Base-by-base conservation (phyloP, 768 basidiomycete genomes). In the Amanita phalloides region DNA sequence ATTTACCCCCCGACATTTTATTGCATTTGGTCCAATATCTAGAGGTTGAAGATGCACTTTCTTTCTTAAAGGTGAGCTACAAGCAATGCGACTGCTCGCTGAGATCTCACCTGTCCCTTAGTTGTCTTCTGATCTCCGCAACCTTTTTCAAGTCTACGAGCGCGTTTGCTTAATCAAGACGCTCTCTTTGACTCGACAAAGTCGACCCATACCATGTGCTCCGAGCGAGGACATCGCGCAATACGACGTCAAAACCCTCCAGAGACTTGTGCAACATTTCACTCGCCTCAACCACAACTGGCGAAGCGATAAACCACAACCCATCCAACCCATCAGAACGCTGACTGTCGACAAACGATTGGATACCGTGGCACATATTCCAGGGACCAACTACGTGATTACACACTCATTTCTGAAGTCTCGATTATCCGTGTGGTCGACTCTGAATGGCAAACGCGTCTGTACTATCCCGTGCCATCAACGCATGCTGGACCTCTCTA, bases 271-370 rank as follows among this genome's bases (percentile, higher is more conserved):
- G 1, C 54, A 59, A 3, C 65, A 61, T 47, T 59, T 64, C 3
- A 45, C 61, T 9, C 63, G 67, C n/a, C 58, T 68, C 1, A 52
- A 58, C 14, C 56, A 55, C 48, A 68, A 65, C 53, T 69, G 67
- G 68, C 25, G 52, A n/a, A 32, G 49, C 0, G 59, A 57, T 1
- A 35, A 53, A 10, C 62, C 63, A 2, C 44, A 45, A 6, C 38
- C 62, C 10, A 44, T 55, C 0, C 62, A 63, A 13, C 47, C 56
- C 2, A 49, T 64, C 17, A 60, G 53, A 37, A 54, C 48, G 1
- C 51, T 63, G 25, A 33, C 41, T 8, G 45, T 63, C 11, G 54
- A 51, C 17, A 2, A 42, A 35, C 30, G 41, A 45, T 56, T 62
- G 20, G 61, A 67, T 54, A 53, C 58, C 7, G 52, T 64, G 33